Base-by-base conservation (phyloP, 2,329 filamentous ascomycete genomes). In the Passalora sequoiae region DNA sequence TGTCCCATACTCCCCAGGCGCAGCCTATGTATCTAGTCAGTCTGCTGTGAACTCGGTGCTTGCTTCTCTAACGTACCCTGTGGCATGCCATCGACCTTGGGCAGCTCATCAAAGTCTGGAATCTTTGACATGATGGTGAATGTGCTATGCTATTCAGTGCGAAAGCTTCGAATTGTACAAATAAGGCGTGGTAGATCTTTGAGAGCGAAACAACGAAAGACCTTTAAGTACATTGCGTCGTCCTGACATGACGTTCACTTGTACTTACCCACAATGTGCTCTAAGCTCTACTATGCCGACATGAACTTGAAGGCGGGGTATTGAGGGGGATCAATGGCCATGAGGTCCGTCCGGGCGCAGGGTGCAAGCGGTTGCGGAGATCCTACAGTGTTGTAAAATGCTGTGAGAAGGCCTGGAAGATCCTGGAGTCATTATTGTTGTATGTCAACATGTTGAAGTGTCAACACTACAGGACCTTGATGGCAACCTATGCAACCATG, bases 1-100 rank as follows among this genome's bases (percentile, higher is more conserved):
- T 65, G 40, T 71, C 71, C 42, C 67, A 69, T 4, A 72, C 39
- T 3, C 70, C 69, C 71, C 71, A 74, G 22, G 45, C 58, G 40
- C 55, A 59, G 46, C 61, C 55, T 58, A 22, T 2, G 21, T 10
- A 12, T 7, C 6, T 28, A 6, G 38, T 56, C 24, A 53, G 49
- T 38, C 12, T 31, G 20, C 6, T 28, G 20, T 9, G 3, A 22
- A 15, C 10, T 30, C 27, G 29, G 12, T 13, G 25, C 21, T 10
- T 5, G 6, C 3, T 2, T 15, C 17, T 13, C n/a, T 31, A 16
- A 22, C 47, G 13, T 29, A 56, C 66, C 69, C 49, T 66, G 59
- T 1, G 69, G 69, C 50, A 69, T 67, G 13, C 60, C 63, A 29
- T 66, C 51, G 20, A 67, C 61, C 5, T 64, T 55, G 2, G 69